Evolutionary conservation across 2,329 filamentous ascomycete genomes (phyloP).

Genomic region (Passalora sequoiae): DNA sequence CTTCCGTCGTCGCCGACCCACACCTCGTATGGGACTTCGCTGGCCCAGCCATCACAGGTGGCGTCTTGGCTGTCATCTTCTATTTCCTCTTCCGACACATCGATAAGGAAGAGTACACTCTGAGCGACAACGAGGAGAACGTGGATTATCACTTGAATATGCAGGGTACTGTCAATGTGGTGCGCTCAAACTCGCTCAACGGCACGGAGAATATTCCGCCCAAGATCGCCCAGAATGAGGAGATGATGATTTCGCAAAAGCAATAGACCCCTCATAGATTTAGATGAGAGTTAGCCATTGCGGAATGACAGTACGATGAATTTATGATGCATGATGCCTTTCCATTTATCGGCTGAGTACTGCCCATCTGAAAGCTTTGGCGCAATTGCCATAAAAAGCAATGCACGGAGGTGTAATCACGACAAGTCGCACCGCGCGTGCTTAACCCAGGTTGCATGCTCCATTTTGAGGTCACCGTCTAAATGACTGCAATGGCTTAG

Average conservation of each 20-base stretch:
- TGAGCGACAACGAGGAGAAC: constrained; percentile 13
- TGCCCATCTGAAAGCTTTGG: too few relatives aligned
- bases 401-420: too few relatives aligned
- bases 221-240: constrained; percentile 11
- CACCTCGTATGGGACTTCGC: constrained; percentile 48
- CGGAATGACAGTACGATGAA: too few relatives aligned
- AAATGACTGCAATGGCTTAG: too few relatives aligned
- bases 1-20: constrained; percentile 42
- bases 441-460: too few relatives aligned
- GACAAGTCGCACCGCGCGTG: too few relatives aligned
- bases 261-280: too few relatives aligned
- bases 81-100: constrained; percentile 44
- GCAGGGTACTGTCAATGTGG: constrained; percentile 8
- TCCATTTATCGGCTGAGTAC: too few relatives aligned
- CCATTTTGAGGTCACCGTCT: too few relatives aligned
- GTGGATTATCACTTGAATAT: constrained; percentile 8
- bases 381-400: too few relatives aligned
- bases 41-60: constrained; percentile 47
- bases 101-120: constrained; percentile 30
- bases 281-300: too few relatives aligned
- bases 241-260: constrained; percentile 17
- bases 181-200: constrained; percentile 12
- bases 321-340: too few relatives aligned
- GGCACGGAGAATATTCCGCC: constrained; percentile 7
- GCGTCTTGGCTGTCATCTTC: constrained; percentile 46